Evolutionary conservation across 108 stramenopile species (phyloP).

Genomic region (Fistulifera solaris): DNA sequence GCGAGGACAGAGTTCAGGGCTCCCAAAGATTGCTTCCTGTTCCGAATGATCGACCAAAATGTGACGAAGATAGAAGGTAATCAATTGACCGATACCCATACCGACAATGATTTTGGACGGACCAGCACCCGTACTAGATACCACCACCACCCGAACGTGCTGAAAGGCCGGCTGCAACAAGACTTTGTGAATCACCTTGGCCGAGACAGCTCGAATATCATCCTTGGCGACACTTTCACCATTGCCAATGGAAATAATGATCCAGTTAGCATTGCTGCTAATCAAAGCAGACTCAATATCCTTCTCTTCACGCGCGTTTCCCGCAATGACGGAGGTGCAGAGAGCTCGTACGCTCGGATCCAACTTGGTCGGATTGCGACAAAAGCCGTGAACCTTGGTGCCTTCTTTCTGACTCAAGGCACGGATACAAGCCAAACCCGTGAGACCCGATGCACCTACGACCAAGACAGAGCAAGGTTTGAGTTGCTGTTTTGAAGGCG

Average conservation of each 20-base stretch:
- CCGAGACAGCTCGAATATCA: conserved; percentile 13
- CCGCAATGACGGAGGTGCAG: conserved; percentile 8
- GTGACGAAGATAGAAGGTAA: conserved; percentile 18
- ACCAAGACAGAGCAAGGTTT: conserved; percentile 23
- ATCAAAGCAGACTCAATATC: conserved; percentile 14
- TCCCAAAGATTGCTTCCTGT: conserved; percentile 14
- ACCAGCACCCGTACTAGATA: conserved; percentile 20
- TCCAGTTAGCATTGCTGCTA: conserved; percentile 6
- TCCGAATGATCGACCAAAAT: conserved; percentile 14
- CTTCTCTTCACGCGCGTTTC: conserved; percentile 6
- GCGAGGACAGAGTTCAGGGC: conserved; percentile 1
- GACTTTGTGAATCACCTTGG: conserved; percentile 13
- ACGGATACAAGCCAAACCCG: conserved; percentile 16
- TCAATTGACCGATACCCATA: conserved; percentile 19
- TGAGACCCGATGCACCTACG: conserved; percentile 42
- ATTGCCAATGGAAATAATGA: conserved; percentile 14
- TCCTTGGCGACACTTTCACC: conserved; percentile 5
- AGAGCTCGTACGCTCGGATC: not conserved
- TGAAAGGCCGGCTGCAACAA: conserved; percentile 9
- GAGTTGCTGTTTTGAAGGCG: no score
- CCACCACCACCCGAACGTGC: conserved; percentile 15
- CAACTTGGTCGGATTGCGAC: conserved; percentile 13
- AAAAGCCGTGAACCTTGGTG: conserved; percentile 11
- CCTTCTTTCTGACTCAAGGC: not conserved
- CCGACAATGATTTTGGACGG: conserved; percentile 14